These are phyloP conservation scores for Morella rubra DNA, from an alignment of 306 rosid species.

Conservation along the genomic window DNA sequence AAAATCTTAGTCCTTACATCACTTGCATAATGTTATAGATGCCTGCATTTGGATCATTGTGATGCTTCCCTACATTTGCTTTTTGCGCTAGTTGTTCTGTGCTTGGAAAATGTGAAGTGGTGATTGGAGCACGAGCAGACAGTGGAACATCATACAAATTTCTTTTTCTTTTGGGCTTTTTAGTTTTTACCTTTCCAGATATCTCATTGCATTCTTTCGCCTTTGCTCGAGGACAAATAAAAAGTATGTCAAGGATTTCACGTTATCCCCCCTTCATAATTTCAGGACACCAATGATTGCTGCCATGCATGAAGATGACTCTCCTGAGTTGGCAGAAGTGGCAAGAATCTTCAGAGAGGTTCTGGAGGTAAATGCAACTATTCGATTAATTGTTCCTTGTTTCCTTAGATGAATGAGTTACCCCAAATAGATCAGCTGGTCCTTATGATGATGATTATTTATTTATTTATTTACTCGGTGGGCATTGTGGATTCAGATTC, in stretches of 20 bases:
- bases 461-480: slow-evolving; percentile 2
- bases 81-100: not conserved
- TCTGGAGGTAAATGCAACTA: slow-evolving; percentile 54
- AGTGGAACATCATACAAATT: not conserved
- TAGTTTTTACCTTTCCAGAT: not conserved
- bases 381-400: slow-evolving; percentile 1
- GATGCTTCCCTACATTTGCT: too few species aligned
- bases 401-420: not conserved
- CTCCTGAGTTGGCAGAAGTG: slow-evolving; percentile 70
- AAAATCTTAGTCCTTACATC: not conserved
- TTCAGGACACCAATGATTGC: slow-evolving; percentile 82
- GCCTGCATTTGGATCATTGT: not conserved
- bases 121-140: not conserved
- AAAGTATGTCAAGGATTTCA: not conserved
- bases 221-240: not conserved
- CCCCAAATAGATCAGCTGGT: not conserved
- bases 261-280: slow-evolving; percentile 14
- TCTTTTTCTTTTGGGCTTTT: not conserved
- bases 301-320: slow-evolving; percentile 82
- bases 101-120: not conserved
- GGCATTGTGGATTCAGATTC: slow-evolving; percentile 51
- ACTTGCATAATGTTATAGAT: not conserved
- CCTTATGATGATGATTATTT: not conserved
- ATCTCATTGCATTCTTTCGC: not conserved
- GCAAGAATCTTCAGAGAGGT: slow-evolving; percentile 54